These are phyloP conservation scores for Aspergillus intermedius DNA, from an alignment of 2,329 filamentous ascomycete genomes.

Conservation along the genomic window DNA sequence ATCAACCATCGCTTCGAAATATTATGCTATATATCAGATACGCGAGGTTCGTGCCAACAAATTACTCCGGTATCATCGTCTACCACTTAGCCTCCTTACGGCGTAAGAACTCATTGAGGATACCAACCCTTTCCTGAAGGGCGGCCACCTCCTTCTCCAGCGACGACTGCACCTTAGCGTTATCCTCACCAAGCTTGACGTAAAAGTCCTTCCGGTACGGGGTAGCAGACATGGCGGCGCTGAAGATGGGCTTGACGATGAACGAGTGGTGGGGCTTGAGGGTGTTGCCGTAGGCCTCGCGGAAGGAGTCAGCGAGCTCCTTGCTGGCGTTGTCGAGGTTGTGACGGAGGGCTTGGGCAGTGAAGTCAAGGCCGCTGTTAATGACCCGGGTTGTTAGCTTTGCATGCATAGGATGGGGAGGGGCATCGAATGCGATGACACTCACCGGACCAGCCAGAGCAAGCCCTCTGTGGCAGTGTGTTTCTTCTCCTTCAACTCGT, in stretches of 20 bases:
- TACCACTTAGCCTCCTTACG: constrained; percentile 48
- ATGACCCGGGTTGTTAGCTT: constrained; percentile 4
- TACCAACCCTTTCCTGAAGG: constrained; percentile 70
- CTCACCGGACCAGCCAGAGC: constrained; percentile 79
- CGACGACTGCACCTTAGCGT: constrained; percentile 54
- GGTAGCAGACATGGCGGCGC: constrained; percentile 83
- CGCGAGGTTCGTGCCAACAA: background rate
- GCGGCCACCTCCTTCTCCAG: constrained; percentile 67
- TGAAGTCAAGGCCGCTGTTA: constrained; percentile 84
- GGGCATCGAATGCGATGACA: constrained; percentile 14
- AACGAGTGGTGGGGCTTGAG: constrained; percentile 90
- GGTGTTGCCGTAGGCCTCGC: constrained; percentile 72
- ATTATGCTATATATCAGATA: background rate
- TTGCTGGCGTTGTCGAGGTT: constrained; percentile 63
- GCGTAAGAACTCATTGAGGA: constrained; percentile 61
- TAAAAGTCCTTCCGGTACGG: constrained; percentile 95
- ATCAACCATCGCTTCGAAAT: background rate
- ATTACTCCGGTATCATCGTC: constrained; percentile 3
- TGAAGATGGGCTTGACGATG: constrained; percentile 86
- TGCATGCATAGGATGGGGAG: background rate
- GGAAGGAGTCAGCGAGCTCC: constrained; percentile 84
- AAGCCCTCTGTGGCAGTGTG: constrained; percentile 83
- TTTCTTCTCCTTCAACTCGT: constrained; percentile 85
- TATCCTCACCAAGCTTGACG: constrained; percentile 59
- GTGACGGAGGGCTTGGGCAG: constrained; percentile 70